These are phyloP conservation scores for Talaromyces ruber DNA, from an alignment of 495 filamentous ascomycete species.

Conservation along the genomic window DNA sequence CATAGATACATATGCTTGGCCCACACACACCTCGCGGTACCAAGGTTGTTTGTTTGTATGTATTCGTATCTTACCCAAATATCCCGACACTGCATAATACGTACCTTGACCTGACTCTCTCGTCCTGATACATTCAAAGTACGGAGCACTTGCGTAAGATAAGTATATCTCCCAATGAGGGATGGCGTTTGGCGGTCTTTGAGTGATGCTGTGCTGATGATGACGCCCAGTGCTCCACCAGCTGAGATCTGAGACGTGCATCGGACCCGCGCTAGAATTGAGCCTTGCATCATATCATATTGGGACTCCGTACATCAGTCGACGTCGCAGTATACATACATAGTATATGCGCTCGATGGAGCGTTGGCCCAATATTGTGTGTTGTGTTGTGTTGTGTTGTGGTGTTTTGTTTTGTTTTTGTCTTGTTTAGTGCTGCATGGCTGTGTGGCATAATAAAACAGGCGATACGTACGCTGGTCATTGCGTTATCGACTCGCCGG, in stretches of 20 bases:
- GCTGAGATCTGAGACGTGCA: constrained; percentile 4
- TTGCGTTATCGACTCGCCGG: neutral
- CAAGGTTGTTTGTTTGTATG: neutral
- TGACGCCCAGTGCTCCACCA: neutral
- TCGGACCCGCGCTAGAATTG: neutral
- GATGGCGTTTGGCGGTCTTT: neutral
- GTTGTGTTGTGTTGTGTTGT: too few species aligned
- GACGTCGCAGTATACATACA: neutral
- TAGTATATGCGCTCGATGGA: neutral
- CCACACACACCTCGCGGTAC: neutral
- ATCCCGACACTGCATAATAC: neutral
- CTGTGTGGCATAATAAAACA: too few species aligned
- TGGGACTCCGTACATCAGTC: neutral
- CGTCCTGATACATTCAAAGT: neutral
- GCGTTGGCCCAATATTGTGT: neutral
- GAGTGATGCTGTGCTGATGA: neutral
- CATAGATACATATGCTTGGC: neutral
- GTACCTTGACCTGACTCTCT: neutral
- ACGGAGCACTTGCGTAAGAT: neutral
- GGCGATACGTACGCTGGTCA: neutral
- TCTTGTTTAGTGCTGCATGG: too few species aligned
- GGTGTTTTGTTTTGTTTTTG: neutral
- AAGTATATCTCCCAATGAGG: neutral
- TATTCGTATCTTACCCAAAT: neutral
- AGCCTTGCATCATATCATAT: constrained; percentile 3